These are phyloP conservation scores for Aureobasidium sp. DNA, from an alignment of 2,329 filamentous ascomycete genomes.

Conservation along the genomic window DNA sequence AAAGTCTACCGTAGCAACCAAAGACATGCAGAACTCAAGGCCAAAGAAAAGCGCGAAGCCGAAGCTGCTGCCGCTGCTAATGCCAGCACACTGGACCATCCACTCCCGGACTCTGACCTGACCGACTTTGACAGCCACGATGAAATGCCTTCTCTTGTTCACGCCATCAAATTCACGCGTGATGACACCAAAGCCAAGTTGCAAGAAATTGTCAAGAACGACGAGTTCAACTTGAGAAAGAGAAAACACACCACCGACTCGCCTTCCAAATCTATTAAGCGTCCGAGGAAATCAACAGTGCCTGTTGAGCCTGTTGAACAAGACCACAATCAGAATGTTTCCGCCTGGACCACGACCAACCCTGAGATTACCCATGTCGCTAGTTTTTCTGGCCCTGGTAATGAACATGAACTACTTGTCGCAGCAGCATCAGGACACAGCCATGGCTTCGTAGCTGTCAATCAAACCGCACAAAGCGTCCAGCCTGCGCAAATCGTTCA, in stretches of 20 bases:
- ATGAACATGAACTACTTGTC: neutral
- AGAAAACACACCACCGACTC: neutral
- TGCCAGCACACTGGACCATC: neutral
- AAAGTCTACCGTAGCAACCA: neutral
- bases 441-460: neutral
- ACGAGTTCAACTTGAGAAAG: neutral
- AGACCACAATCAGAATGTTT: neutral
- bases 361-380: neutral
- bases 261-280: neutral
- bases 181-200: neutral
- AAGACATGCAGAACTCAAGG: neutral
- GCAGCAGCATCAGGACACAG: neutral
- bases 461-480: neutral
- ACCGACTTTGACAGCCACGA: slow-evolving; percentile 1
- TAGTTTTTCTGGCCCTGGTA: neutral
- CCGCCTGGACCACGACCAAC: neutral
- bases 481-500: neutral
- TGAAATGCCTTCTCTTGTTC: neutral
- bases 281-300: neutral
- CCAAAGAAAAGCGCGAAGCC: neutral
- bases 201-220: neutral
- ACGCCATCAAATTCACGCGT: neutral
- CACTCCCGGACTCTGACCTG: neutral
- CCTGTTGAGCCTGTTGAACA: neutral
- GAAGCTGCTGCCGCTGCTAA: neutral